Base-by-base conservation (phyloP, 371 early-diverging fungal species). In the Actinomortierella ambigua region DNA sequence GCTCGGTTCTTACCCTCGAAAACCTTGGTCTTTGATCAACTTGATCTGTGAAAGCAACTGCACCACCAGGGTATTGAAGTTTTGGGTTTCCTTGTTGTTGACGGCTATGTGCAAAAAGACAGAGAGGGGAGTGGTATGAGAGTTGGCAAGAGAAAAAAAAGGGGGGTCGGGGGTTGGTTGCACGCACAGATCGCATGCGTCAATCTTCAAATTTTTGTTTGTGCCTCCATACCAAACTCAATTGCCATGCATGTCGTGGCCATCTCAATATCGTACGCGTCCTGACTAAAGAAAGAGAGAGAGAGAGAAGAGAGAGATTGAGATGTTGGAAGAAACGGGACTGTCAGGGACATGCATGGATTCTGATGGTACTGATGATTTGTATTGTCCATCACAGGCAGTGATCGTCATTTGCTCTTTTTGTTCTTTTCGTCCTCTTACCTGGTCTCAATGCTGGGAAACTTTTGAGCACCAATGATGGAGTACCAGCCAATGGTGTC, bases 221-320 rank as follows among this genome's bases (percentile, higher is more conserved):
- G 11, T 34, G 34, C 11, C 34, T 27, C 49, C 70, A 54, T 80
- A 88, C 90, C 82, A 49, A 89, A 67, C 58, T 86, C 86, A 54
- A 88, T 86, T 1, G 88, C 88, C 61, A 86, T 64, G 44, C 82
- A 81, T 15, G 87, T 79, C 17, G 87, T 84, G 15, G 82, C 85
- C 85, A 88, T 88, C 55, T 91, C 91, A 49, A 91, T 65, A 60
- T 90, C 91, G 70, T 84, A 88, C 20, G 88, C 86, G 73, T 88
- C 88, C 64, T 91, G 89, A 41, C 91, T 89, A 68, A n/a, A 53
- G 27, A 59, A 24, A 18, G 54, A 43, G 43, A 59, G 46, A 57
- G 51, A 42, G 53, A 61, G 58, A 58, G 34, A 34, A 34, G 34
- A 34, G 34, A 34, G 4, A 11, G 34, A 34, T 4, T 34, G 11